These are phyloP conservation scores for Pichia exigua DNA, from an alignment of 805 yeast species.

Conservation along the genomic window DNA sequence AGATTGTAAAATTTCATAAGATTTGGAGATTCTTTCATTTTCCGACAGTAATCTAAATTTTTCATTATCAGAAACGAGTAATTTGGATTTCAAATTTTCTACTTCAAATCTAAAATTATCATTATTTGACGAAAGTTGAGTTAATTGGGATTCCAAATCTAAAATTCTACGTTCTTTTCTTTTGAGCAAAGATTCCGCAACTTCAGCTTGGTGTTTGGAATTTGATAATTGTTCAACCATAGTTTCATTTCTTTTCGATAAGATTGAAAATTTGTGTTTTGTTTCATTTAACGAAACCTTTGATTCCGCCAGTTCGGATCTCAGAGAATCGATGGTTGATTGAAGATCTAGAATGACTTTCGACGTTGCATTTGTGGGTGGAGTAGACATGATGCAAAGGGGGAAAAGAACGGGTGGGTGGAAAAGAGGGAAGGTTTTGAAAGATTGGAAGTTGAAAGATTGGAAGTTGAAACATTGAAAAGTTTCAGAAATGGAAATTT, in stretches of 20 bases:
- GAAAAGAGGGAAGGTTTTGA: background rate
- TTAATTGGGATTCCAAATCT: conserved; percentile 56
- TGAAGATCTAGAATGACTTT: conserved; percentile 28
- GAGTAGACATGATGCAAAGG: background rate
- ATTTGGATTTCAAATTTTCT: conserved; percentile 42
- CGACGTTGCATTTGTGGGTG: conserved; percentile 18
- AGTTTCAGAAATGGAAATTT: too few species aligned
- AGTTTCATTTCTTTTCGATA: conserved; percentile 41
- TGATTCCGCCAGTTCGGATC: conserved; percentile 16
- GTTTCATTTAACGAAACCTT: conserved; percentile 35
- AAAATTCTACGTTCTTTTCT: conserved; percentile 62
- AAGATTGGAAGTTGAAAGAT: background rate
- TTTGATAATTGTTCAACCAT: conserved; percentile 59
- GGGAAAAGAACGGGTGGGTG: background rate
- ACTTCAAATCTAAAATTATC: conserved; percentile 44
- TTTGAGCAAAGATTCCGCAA: conserved; percentile 56
- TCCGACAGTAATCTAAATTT: conserved; percentile 42
- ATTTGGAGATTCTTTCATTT: conserved; percentile 44
- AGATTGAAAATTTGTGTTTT: conserved; percentile 42
- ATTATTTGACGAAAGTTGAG: conserved; percentile 37
- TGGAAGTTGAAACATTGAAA: too few species aligned
- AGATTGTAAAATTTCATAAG: conserved; percentile 49
- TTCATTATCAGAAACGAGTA: conserved; percentile 40
- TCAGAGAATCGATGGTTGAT: conserved; percentile 24
- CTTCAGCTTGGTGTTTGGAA: conserved; percentile 71